phyloP scores from a whole-genome alignment of 257 asterid species.

The Solanum microdontum region DNA sequence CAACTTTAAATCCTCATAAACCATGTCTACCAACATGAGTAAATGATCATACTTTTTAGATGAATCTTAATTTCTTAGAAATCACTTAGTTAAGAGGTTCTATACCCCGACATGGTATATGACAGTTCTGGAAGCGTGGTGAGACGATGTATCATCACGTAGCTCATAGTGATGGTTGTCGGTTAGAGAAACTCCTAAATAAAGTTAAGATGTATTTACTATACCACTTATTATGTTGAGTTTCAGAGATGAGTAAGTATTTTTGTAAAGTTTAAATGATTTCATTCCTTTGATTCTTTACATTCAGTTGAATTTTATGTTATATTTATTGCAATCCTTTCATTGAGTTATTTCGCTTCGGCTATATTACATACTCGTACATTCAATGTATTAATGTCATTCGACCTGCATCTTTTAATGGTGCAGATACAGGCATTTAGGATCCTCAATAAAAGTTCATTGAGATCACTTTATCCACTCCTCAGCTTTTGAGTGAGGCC shows the following conservation, averaged over 20 bases:
- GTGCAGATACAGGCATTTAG: not conserved
- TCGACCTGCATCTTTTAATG: not conserved
- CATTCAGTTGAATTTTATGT: not conserved
- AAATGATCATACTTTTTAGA: not conserved
- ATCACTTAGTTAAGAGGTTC: not conserved
- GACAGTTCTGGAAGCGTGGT: not conserved
- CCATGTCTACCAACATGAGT: not conserved
- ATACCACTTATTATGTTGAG: not conserved
- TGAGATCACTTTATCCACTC: not conserved
- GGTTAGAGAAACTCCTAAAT: not conserved
- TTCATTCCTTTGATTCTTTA: not conserved
- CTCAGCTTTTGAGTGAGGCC: not conserved
- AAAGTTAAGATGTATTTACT: not conserved
- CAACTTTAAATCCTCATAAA: not conserved
- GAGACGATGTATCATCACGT: not conserved
- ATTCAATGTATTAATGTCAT: not conserved
- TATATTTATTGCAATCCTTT: not conserved
- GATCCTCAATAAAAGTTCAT: not conserved
- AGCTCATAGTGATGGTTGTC: not conserved
- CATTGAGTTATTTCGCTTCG: not conserved
- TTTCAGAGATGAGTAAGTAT: not conserved
- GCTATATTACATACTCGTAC: not conserved
- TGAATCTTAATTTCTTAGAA: not conserved
- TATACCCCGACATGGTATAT: not conserved
- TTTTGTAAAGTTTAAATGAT: not conserved